A percentile compares a stretch with the other conserved stretches of the same genome.
Evolutionary conservation across 257 asterid genomes (phyloP).

Genomic region (Dorcoceras hygrometricum): DNA sequence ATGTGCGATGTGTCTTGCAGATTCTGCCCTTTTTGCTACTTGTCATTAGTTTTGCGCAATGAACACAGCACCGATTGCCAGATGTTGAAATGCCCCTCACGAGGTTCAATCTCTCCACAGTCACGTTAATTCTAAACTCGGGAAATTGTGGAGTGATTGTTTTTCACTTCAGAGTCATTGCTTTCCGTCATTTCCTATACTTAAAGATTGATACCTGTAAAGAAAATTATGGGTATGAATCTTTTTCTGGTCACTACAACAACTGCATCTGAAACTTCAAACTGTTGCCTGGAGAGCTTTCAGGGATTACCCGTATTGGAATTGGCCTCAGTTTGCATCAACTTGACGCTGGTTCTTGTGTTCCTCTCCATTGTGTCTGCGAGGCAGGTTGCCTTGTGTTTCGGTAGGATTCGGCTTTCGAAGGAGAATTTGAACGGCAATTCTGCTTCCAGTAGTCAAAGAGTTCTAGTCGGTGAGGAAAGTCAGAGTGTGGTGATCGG

Average conservation of each 20-base stretch:
- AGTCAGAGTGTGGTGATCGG: constrained; percentile 48
- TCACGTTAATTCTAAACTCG: constrained; percentile 29
- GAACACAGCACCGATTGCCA: constrained; percentile 42
- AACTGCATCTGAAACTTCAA: constrained; percentile 29
- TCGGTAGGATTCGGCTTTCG: constrained; percentile 47
- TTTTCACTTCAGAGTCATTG: constrained; percentile 32
- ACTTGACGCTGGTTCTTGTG: constrained; percentile 60
- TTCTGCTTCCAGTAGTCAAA: constrained; percentile 30
- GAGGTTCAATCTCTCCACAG: constrained; percentile 42
- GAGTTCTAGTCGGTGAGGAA: constrained; percentile 42
- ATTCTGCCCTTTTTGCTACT: constrained; percentile 31
- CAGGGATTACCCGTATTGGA: constrained; percentile 58
- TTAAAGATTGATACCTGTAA: constrained; percentile 58
- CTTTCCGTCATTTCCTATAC: constrained; percentile 27
- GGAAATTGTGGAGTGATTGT: constrained; percentile 14
- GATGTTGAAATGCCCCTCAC: constrained; percentile 82
- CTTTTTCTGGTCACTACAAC: constrained; percentile 34
- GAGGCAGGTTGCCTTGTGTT: constrained; percentile 52
- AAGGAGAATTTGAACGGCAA: constrained; percentile 47
- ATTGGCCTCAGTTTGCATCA: constrained; percentile 69
- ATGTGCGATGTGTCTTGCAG: constrained; percentile 52
- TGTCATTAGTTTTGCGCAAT: constrained; percentile 47
- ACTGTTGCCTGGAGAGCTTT: constrained; percentile 30
- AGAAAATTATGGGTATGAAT: constrained; percentile 64
- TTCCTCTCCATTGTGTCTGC: constrained; percentile 66